Evolutionary conservation across 257 asterid species (phyloP).

Genomic region (Striga asiatica): DNA sequence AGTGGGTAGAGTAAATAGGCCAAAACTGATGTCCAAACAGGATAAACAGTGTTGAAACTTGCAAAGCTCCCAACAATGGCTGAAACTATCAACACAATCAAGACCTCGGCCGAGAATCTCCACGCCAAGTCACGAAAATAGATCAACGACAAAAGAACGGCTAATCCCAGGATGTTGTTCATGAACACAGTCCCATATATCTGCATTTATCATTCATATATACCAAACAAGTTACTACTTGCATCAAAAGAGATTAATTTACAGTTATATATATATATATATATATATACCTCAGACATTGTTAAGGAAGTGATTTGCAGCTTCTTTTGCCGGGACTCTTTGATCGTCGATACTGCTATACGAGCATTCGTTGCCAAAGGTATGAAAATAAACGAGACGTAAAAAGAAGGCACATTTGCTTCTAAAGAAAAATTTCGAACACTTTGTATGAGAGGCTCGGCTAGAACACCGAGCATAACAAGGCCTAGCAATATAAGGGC

Average conservation of each 20-base stretch:
- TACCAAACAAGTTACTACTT: not conserved
- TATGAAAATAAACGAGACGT: constrained; percentile 38
- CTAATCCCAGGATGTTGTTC: constrained; percentile 44
- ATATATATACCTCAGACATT: constrained; percentile 40
- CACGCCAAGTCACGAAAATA: constrained; percentile 32
- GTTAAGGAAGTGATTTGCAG: constrained; percentile 43
- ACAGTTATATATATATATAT: not conserved
- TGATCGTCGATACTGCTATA: constrained; percentile 44
- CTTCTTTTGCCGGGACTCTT: constrained; percentile 33
- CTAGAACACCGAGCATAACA: constrained; percentile 34
- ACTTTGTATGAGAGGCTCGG: constrained; percentile 57
- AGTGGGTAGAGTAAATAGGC: constrained; percentile 34
- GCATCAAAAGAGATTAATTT: not conserved
- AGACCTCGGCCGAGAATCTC: constrained; percentile 28
- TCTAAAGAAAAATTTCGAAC: constrained; percentile 35
- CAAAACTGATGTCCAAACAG: constrained; percentile 24
- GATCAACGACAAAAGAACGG: constrained; percentile 30
- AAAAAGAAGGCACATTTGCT: constrained; percentile 37
- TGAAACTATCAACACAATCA: constrained; percentile 28
- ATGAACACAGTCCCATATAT: constrained; percentile 39
- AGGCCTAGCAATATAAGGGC: constrained; percentile 33
- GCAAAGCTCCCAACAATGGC: constrained; percentile 26
- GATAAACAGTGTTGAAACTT: constrained; percentile 26
- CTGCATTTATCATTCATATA: constrained; percentile 21
- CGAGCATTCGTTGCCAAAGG: constrained; percentile 56